phyloP scores from a whole-genome alignment of 345 rosid species.

The Citrus sinensis region DNA sequence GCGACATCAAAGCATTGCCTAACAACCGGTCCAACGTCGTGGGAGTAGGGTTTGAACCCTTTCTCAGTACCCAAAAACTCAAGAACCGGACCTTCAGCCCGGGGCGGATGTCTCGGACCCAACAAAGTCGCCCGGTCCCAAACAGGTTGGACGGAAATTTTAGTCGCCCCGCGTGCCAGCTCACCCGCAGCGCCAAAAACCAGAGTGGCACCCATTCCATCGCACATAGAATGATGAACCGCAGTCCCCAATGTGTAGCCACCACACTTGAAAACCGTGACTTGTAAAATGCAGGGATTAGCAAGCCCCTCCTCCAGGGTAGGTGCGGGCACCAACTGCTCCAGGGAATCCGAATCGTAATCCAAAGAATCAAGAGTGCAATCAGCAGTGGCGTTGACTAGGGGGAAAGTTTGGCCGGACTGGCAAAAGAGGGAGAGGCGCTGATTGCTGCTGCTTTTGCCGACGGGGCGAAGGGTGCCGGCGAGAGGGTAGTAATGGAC shows the following conservation, averaged over 20 bases:
- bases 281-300: conserved; percentile 67
- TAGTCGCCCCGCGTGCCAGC: conserved; percentile 58
- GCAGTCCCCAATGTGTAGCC: conserved; percentile 73
- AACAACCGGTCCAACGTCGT: conserved; percentile 33
- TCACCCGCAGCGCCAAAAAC: conserved; percentile 66
- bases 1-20: conserved; percentile 55
- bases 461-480: conserved; percentile 36
- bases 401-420: conserved; percentile 52
- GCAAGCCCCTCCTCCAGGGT: conserved; percentile 37
- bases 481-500: conserved; percentile 68
- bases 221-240: conserved; percentile 65
- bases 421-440: conserved; percentile 44
- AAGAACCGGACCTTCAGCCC: conserved; percentile 45
- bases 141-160: conserved; percentile 47
- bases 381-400: conserved; percentile 49
- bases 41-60: conserved; percentile 41
- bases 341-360: conserved; percentile 45
- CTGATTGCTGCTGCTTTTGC: neutral
- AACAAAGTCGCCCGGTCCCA: conserved; percentile 59
- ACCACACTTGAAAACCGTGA: conserved; percentile 73
- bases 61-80: conserved; percentile 49
- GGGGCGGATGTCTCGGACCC: conserved; percentile 66
- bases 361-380: conserved; percentile 53
- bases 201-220: conserved; percentile 82
- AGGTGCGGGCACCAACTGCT: conserved; percentile 61